phyloP scores from a whole-genome alignment of 2,329 filamentous ascomycete species.

The Dryadomyces sulphureus region DNA sequence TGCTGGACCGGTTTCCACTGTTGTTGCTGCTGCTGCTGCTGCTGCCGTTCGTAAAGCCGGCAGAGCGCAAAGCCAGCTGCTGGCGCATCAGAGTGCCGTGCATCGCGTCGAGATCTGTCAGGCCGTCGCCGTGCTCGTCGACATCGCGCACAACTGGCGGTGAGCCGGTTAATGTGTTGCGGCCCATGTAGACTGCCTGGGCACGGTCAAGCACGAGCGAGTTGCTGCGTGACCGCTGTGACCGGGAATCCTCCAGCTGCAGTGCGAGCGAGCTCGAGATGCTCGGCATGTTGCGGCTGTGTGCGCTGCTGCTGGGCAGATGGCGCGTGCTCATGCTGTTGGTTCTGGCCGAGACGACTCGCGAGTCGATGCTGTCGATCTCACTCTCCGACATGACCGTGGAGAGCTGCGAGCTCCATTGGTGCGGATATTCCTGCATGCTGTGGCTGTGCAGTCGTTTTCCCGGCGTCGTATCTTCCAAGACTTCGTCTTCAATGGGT shows the following conservation, averaged over 20 bases:
- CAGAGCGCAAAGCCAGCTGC: too few species aligned
- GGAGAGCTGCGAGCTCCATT: slow-evolving; percentile 50
- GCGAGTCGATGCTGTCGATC: slow-evolving; percentile 25
- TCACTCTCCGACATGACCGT: slow-evolving; percentile 50
- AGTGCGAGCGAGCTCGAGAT: slow-evolving; percentile 38
- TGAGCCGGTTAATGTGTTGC: slow-evolving; percentile 10
- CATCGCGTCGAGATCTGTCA: slow-evolving; percentile 42
- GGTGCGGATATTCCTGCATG: slow-evolving; percentile 30
- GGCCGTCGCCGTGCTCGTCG: slow-evolving; percentile 49
- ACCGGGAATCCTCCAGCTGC: slow-evolving; percentile 23
- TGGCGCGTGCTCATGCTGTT: slow-evolving; percentile 14
- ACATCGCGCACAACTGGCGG: slow-evolving; percentile 32
- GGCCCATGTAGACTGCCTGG: slow-evolving; percentile 22
- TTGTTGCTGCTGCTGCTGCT: background rate
- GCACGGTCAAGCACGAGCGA: slow-evolving; percentile 32
- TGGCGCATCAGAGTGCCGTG: slow-evolving; percentile 20
- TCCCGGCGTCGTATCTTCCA: background rate
- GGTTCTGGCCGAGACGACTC: slow-evolving; percentile 24
- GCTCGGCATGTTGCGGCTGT: slow-evolving; percentile 41
- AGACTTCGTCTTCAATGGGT: slow-evolving; percentile 1
- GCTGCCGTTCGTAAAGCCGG: background rate
- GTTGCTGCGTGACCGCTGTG: slow-evolving; percentile 21
- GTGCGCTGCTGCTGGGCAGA: slow-evolving; percentile 11
- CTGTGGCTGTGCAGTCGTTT: background rate
- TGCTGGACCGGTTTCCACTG: background rate